Evolutionary conservation across 805 yeast genomes (phyloP).

Genomic region (Saturnispora hagleri): DNA sequence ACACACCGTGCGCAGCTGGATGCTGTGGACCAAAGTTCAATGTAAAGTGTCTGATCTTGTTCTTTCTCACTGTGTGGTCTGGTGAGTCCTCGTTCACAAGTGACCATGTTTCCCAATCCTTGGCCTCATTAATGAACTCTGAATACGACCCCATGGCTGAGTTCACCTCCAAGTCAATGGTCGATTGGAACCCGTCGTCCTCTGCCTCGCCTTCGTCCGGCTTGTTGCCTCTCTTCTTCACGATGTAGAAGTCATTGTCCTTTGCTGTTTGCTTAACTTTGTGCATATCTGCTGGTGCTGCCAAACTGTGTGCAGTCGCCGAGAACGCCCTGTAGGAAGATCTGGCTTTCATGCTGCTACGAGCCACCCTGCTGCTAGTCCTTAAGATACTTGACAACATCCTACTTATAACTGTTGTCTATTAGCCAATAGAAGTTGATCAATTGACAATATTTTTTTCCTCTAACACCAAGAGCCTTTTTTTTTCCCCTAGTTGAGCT

Average conservation of each 20-base stretch:
- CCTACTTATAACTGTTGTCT: not conserved
- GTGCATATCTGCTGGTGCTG: constrained; percentile 13
- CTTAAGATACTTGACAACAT: constrained; percentile 13
- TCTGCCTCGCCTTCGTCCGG: constrained; percentile 17
- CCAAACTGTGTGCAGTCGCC: constrained; percentile 6
- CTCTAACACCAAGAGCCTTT: not conserved
- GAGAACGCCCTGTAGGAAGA: constrained; percentile 3
- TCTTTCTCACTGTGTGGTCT: constrained; percentile 28
- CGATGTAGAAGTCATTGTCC: constrained; percentile 25
- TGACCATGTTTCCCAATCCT: constrained; percentile 30
- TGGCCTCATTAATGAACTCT: constrained; percentile 27
- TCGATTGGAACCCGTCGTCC: constrained; percentile 21
- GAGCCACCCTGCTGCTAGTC: constrained; percentile 3
- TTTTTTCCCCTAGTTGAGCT: not conserved
- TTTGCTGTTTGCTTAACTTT: constrained; percentile 19
- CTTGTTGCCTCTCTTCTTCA: constrained; percentile 24
- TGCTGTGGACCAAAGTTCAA: constrained; percentile 91
- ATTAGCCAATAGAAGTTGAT: constrained; percentile 1
- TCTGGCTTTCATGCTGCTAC: not conserved
- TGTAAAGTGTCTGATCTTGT: constrained; percentile 75
- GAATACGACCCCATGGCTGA: constrained; percentile 35
- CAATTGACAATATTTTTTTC: not conserved
- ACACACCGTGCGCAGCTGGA: constrained; percentile 92
- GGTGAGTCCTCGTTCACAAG: constrained; percentile 29
- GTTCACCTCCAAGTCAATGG: constrained; percentile 26